These are phyloP conservation scores for Friedmanniomyces simplex DNA, from an alignment of 495 filamentous ascomycete species.

Conservation along the genomic window DNA sequence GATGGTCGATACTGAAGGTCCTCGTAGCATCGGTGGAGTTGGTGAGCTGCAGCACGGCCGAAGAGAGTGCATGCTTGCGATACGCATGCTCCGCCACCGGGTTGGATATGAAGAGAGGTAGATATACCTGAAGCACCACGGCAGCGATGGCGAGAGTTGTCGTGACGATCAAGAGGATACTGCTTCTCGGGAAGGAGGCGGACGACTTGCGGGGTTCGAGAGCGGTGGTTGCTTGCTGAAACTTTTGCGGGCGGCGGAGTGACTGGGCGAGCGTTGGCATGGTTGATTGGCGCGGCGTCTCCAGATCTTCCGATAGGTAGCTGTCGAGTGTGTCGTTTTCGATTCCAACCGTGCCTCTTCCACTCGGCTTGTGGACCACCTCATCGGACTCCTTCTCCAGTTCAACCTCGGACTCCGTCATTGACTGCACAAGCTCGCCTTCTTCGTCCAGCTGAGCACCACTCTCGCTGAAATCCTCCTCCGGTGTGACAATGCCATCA, in stretches of 20 bases:
- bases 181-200: not conserved
- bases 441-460: not conserved
- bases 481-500: constrained; percentile 1
- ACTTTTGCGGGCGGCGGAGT: no score
- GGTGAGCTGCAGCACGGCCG: not conserved
- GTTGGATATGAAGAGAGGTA: not conserved
- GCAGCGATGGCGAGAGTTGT: not conserved
- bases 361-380: not conserved
- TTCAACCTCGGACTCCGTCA: not conserved
- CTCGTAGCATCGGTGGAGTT: not conserved
- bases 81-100: not conserved
- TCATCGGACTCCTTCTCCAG: not conserved
- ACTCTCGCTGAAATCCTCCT: not conserved
- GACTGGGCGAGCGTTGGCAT: not conserved
- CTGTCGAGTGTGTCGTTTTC: constrained; percentile 8
- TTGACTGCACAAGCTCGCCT: not conserved
- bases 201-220: not conserved
- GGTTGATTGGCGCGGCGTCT: constrained; percentile 14
- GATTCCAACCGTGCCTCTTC: not conserved
- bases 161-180: not conserved
- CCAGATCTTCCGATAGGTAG: constrained; percentile 9
- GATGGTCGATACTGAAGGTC: not conserved
- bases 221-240: no score
- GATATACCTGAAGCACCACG: not conserved
- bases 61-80: not conserved